Evolutionary conservation across 208 protist genomes (phyloP).

Genomic region (Borovskyia barvae): DNA sequence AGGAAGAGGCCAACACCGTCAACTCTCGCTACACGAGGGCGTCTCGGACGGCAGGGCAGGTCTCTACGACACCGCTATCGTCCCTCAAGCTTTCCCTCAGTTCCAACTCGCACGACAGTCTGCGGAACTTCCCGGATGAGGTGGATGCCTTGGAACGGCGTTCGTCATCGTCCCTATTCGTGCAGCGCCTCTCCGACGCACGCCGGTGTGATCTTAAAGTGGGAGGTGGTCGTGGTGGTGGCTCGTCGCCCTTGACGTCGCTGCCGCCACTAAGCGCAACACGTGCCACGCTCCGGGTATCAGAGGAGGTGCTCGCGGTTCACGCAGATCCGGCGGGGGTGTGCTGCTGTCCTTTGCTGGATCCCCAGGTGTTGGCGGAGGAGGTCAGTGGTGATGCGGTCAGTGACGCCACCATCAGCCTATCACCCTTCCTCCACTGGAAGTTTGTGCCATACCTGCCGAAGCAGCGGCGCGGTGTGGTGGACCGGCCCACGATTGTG

Average conservation of each 20-base stretch:
- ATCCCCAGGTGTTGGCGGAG: background rate
- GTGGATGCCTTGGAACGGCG: no score
- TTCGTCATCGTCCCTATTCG: background rate
- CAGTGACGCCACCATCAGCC: conserved; percentile 16
- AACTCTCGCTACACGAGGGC: no score
- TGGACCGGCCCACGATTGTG: conserved; percentile 23
- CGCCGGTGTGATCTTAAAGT: background rate
- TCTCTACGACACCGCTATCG: no score
- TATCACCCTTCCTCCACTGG: conserved; percentile 40
- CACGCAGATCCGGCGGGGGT: conserved; percentile 6
- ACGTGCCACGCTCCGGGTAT: background rate
- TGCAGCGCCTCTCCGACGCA: background rate
- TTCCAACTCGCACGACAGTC: no score
- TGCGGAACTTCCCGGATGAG: no score
- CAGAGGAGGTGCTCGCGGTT: conserved; percentile 10
- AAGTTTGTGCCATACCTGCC: conserved; percentile 34
- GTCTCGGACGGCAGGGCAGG: no score
- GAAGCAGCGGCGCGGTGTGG: background rate
- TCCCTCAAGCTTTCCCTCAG: no score
- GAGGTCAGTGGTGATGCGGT: background rate
- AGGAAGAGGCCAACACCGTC: no score
- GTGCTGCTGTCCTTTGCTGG: conserved; percentile 1
- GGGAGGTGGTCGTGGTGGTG: no score
- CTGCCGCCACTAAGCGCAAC: no score
- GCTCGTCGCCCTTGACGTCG: background rate